Evolutionary conservation across 2,329 filamentous ascomycete species (phyloP).

Genomic region (Amylocarpus encephaloides): DNA sequence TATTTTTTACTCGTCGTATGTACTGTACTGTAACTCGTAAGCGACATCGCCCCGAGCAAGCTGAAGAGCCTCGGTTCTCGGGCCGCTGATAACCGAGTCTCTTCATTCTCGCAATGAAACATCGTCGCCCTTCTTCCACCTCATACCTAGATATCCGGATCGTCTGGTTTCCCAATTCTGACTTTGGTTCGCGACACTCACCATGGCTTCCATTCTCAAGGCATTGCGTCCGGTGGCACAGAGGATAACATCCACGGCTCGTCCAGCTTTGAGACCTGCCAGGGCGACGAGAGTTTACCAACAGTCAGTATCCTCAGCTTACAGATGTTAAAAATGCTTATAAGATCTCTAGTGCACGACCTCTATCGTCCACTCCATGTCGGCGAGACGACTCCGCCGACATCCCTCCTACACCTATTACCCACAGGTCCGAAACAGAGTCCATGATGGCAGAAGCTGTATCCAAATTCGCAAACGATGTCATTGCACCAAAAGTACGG

Average conservation of each 20-base stretch:
- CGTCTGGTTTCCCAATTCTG: neutral
- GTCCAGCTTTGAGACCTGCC: constrained; percentile 35
- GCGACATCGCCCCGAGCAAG: too few relatives aligned
- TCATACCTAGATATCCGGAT: neutral
- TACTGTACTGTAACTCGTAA: too few relatives aligned
- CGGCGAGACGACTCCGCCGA: constrained; percentile 50
- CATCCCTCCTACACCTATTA: constrained; percentile 86
- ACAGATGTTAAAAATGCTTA: neutral
- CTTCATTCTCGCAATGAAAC: too few relatives aligned
- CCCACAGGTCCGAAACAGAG: constrained; percentile 86
- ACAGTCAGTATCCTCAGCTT: constrained; percentile 33
- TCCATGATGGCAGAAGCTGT: constrained; percentile 83
- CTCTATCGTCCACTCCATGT: constrained; percentile 54
- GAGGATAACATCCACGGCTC: constrained; percentile 32
- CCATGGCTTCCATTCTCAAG: constrained; percentile 44
- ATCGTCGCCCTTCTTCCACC: neutral
- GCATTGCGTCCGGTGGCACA: constrained; percentile 40
- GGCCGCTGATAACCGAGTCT: too few relatives aligned
- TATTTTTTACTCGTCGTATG: too few relatives aligned
- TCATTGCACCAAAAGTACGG: constrained; percentile 82
- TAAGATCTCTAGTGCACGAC: constrained; percentile 36
- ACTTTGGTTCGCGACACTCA: neutral
- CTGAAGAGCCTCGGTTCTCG: too few relatives aligned
- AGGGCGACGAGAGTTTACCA: constrained; percentile 35
- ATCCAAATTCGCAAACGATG: constrained; percentile 81